These are phyloP conservation scores for Hypoxylon sp. DNA, from an alignment of 2,329 filamentous ascomycete species.

Conservation along the genomic window DNA sequence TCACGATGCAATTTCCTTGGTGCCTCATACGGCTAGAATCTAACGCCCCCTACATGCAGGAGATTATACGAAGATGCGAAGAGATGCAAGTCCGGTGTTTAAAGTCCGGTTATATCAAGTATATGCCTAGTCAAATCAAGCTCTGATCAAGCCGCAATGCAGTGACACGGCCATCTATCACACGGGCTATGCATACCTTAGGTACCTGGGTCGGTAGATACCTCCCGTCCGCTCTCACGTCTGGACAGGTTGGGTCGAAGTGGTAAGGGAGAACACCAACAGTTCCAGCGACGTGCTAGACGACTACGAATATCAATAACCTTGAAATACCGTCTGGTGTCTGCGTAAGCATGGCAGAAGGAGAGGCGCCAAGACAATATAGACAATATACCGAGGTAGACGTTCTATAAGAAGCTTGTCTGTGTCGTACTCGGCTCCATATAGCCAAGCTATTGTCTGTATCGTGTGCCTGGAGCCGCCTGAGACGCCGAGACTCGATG, in stretches of 20 bases:
- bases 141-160: conserved; percentile 12
- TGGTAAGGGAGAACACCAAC: too few species aligned
- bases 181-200: background rate
- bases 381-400: too few species aligned
- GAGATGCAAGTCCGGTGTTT: conserved; percentile 11
- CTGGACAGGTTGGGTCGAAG: conserved; percentile 2
- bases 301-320: too few species aligned
- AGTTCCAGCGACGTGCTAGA: too few species aligned
- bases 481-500: background rate
- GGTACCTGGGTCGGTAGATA: background rate
- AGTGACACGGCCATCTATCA: background rate
- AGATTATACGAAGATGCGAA: conserved; percentile 7
- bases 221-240: background rate
- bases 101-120: conserved; percentile 20
- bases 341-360: too few species aligned
- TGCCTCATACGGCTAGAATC: too few species aligned
- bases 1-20: too few species aligned
- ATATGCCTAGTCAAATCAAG: conserved; percentile 4
- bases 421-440: too few species aligned
- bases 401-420: background rate
- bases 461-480: background rate
- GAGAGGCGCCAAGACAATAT: too few species aligned
- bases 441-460: conserved; percentile 1
- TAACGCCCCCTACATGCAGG: conserved; percentile 18
- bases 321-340: too few species aligned